Base-by-base conservation (phyloP, 139 green algal species). In the Chlamydomonas sp. region DNA sequence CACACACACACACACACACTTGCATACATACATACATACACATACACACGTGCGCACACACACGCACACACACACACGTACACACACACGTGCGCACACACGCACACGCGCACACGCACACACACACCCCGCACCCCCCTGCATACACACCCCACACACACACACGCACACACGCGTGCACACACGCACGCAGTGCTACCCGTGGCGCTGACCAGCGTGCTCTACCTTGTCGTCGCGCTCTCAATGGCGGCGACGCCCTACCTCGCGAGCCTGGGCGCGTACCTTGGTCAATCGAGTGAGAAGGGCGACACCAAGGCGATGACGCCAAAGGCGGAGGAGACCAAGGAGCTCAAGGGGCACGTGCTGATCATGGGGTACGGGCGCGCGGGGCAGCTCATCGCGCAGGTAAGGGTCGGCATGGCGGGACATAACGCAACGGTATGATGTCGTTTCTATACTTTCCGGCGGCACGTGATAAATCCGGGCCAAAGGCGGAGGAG, bases 201-300 rank as follows among this genome's bases (percentile, higher is more conserved):
- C 0, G 61, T 72, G 1, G 73, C 75, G 29, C 57, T 97, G 35
- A 91, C 84, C 67, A 91, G 82, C 67, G 65, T 95, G 74, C 81
- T 99, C 36, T 98, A 96, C 79, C 81, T 98, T 37, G 88, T 98
- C 59, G 95, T 98, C 3, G 92, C 90, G 26, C 82, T 99, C 33
- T 92, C 85, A 66, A 99, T 99, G 95, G 95, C 95, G 1, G 70
- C 98, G 33, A 96, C 90, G 29, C 95, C 95, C 26, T 97, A 92
- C 80, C 84, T 98, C 35, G 95, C 92, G 1, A 86, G 78, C 26
- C 58, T 89, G n/a, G 95, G 95, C 0, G 74, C 71, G 35, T 77
- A 80, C 48, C 64, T 98, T 58, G 90, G 87, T 20, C 75, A 84
- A 38, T 64, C 87, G 63, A 85, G 96, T 72, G 92, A 97, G 70